A percentile compares a stretch with the other conserved stretches of the same genome.
Evolutionary conservation across 2,329 filamentous ascomycete genomes (phyloP).

Genomic region (Claviceps pazoutovae): DNA sequence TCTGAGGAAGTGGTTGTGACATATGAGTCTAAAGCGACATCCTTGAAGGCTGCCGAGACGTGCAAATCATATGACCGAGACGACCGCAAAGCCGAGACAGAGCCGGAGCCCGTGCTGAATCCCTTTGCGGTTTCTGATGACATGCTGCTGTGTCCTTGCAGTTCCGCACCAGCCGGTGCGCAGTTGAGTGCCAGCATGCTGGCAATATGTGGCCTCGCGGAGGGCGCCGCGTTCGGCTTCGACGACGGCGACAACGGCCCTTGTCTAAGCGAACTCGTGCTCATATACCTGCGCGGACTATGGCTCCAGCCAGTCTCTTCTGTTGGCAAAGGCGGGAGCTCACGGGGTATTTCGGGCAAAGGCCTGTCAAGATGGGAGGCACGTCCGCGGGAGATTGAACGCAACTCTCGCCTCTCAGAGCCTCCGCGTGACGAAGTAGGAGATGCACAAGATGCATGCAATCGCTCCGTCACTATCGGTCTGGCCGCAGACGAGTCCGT

Average conservation of each 20-base stretch:
- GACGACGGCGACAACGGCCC: background rate
- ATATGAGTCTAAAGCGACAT: constrained; percentile 13
- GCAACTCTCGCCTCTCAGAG: background rate
- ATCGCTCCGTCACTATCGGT: constrained; percentile 1
- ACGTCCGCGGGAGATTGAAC: constrained; percentile 1
- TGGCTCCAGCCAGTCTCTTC: background rate
- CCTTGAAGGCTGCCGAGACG: constrained; percentile 6
- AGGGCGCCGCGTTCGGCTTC: background rate
- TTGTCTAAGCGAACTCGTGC: constrained; percentile 2
- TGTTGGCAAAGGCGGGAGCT: background rate
- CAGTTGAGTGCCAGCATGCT: background rate
- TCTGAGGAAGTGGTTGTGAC: constrained; percentile 9
- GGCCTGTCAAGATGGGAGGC: background rate
- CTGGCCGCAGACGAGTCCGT: constrained; percentile 25
- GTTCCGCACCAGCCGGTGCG: background rate
- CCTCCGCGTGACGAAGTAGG: background rate
- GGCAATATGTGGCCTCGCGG: constrained; percentile 3
- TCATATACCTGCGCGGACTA: constrained; percentile 3
- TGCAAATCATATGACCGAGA: constrained; percentile 10
- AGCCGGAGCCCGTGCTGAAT: constrained; percentile 17
- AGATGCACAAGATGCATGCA: background rate
- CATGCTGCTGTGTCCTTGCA: constrained; percentile 2
- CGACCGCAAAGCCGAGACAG: constrained; percentile 14
- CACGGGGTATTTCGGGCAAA: background rate
- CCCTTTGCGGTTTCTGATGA: constrained; percentile 12